These are phyloP conservation scores for Ophiocytium majus DNA, from an alignment of 352 stramenopile species.

Conservation along the genomic window DNA sequence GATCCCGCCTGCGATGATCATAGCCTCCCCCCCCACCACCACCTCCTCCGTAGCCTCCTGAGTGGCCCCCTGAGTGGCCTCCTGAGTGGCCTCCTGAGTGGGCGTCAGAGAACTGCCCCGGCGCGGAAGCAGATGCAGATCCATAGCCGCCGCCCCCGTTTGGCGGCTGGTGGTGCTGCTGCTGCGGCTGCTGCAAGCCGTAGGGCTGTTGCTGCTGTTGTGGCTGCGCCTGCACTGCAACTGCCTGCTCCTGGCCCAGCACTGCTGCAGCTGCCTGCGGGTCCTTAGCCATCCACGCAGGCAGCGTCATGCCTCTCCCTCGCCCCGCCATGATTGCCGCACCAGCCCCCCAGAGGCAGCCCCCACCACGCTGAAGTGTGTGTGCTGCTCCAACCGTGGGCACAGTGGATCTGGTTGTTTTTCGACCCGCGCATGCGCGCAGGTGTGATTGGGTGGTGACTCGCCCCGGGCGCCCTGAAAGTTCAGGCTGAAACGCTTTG, in stretches of 20 bases:
- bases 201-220: neutral
- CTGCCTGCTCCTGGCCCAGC: neutral
- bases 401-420: too few relatives aligned
- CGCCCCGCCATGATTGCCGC: conserved; percentile 52
- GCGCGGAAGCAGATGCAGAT: too few relatives aligned
- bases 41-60: conserved; percentile 15
- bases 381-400: too few relatives aligned
- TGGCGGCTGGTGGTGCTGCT: neutral
- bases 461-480: too few relatives aligned
- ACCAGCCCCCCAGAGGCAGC: too few relatives aligned
- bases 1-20: conserved; percentile 30
- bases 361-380: too few relatives aligned
- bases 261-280: neutral
- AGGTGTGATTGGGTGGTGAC: too few relatives aligned
- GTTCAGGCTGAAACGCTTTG: too few relatives aligned
- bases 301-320: conserved; percentile 54
- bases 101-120: conserved; percentile 45
- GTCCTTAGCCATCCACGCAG: conserved; percentile 55
- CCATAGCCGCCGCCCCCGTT: conserved; percentile 29
- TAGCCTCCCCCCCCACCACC: conserved; percentile 20
- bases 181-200: neutral
- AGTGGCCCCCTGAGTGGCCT: neutral
- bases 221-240: neutral
- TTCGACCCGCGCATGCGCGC: too few relatives aligned
- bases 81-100: neutral